These are phyloP conservation scores for Jackrogersella minutella DNA, from an alignment of 495 filamentous ascomycete genomes.

Conservation along the genomic window DNA sequence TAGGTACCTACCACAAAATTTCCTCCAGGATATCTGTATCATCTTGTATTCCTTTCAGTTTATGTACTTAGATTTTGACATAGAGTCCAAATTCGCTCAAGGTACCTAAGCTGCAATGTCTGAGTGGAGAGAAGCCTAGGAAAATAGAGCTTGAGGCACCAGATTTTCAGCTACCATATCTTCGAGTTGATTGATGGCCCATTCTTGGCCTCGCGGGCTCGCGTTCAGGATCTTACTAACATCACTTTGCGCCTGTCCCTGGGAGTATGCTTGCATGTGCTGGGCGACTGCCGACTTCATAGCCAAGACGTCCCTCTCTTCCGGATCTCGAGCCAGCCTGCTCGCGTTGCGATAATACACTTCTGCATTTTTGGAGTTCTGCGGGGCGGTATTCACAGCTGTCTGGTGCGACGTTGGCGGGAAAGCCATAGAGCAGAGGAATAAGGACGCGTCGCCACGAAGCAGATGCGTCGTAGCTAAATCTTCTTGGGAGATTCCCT, in stretches of 20 bases:
- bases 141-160: conserved; percentile 17
- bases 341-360: conserved; percentile 69
- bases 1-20: too few relatives aligned
- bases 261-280: conserved; percentile 17
- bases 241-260: conserved; percentile 9
- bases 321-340: conserved; percentile 55
- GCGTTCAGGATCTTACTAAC: conserved; percentile 3
- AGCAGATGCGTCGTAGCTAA: conserved; percentile 64
- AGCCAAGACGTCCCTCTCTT: conserved; percentile 35
- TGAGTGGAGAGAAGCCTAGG: conserved; percentile 6
- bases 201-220: conserved; percentile 14
- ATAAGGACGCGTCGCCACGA: conserved; percentile 67
- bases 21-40: too few relatives aligned
- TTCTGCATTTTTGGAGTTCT: conserved; percentile 66
- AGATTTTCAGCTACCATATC: conserved; percentile 36
- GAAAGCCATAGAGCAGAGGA: conserved; percentile 61
- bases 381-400: conserved; percentile 57
- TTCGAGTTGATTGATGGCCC: conserved; percentile 26
- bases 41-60: too few relatives aligned
- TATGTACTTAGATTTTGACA: too few relatives aligned
- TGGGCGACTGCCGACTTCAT: conserved; percentile 37
- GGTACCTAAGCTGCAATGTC: too few relatives aligned
- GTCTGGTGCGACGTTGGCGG: conserved; percentile 56
- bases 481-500: conserved; percentile 50
- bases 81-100: too few relatives aligned